phyloP scores from a whole-genome alignment of 768 basidiomycete genomes.

The Suillus luteus region DNA sequence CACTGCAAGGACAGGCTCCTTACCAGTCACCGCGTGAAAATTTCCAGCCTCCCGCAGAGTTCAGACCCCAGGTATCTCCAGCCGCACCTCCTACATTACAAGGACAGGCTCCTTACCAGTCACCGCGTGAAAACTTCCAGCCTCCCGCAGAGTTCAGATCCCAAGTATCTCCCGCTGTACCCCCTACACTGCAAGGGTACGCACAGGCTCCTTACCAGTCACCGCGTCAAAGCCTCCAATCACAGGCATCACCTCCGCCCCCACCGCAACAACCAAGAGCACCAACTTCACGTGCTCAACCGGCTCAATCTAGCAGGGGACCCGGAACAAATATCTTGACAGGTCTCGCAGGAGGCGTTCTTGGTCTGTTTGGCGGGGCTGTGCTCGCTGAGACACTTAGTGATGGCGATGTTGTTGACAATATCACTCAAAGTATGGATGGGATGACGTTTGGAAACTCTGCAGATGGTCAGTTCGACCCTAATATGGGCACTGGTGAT shows the following conservation, averaged over 20 bases:
- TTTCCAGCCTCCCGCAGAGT: too few relatives aligned
- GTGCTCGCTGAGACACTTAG: background rate
- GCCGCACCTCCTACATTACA: background rate
- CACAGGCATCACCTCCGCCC: background rate
- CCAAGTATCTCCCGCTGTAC: background rate
- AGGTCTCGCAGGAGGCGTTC: conserved; percentile 2
- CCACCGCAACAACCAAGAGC: background rate
- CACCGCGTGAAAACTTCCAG: background rate
- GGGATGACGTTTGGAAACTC: conserved; percentile 1
- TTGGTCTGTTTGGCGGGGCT: background rate
- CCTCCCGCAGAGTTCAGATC: background rate
- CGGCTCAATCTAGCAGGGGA: conserved; percentile 2
- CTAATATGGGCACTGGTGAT: background rate
- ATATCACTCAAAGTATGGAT: conserved; percentile 4
- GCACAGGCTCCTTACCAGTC: background rate
- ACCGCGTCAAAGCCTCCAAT: background rate
- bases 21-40: too few relatives aligned
- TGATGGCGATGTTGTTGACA: background rate
- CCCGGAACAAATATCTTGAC: background rate
- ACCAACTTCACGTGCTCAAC: background rate
- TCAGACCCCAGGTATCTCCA: background rate
- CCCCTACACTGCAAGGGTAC: background rate
- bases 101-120: background rate
- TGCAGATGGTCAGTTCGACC: background rate
- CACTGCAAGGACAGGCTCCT: too few relatives aligned